Evolutionary conservation across 1,284 basidiomycete genomes (phyloP).

Genomic region (Erythrobasidium hasegawianum): DNA sequence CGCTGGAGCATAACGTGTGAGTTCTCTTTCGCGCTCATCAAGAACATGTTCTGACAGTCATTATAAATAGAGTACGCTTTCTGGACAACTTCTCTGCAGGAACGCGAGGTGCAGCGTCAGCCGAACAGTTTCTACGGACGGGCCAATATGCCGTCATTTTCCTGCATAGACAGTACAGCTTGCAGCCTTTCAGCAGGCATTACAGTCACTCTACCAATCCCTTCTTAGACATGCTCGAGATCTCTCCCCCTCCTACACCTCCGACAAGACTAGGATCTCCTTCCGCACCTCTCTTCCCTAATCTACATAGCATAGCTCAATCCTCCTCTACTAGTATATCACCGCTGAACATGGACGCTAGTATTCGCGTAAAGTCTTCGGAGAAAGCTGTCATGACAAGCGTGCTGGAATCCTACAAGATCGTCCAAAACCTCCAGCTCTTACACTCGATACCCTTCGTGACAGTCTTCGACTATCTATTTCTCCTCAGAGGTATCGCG

Average conservation of each 20-base stretch:
- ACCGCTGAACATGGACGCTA: background rate
- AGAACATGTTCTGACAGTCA: too few relatives aligned
- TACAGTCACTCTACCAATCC: slow-evolving; percentile 98
- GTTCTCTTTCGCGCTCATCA: slow-evolving; percentile 48
- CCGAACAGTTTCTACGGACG: slow-evolving; percentile 85
- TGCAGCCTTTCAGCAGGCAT: slow-evolving; percentile 92
- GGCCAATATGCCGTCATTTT: slow-evolving; percentile 96
- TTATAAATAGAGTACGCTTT: slow-evolving; percentile 84
- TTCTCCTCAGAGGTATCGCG: slow-evolving; percentile 78
- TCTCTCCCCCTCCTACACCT: slow-evolving; percentile 53
- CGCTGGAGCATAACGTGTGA: slow-evolving; percentile 93
- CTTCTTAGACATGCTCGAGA: slow-evolving; percentile 90
- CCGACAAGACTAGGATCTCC: background rate
- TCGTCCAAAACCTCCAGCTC: slow-evolving; percentile 66
- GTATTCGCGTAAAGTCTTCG: slow-evolving; percentile 40
- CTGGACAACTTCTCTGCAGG: slow-evolving; percentile 98
- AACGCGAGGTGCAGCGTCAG: slow-evolving; percentile 92
- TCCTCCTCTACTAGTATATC: slow-evolving; percentile 2
- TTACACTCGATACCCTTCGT: slow-evolving; percentile 86
- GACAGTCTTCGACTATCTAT: slow-evolving; percentile 94
- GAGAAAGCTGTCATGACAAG: slow-evolving; percentile 57
- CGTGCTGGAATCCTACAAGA: slow-evolving; percentile 76
- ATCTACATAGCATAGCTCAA: background rate
- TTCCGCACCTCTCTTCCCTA: slow-evolving; percentile 1
- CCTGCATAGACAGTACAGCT: slow-evolving; percentile 93